A percentile compares a stretch with the other conserved stretches of the same genome.
These are phyloP conservation scores for Antitrichia curtipendula DNA, from an alignment of 225 moss, liverwort and hornwort genomes.

Conservation along the genomic window DNA sequence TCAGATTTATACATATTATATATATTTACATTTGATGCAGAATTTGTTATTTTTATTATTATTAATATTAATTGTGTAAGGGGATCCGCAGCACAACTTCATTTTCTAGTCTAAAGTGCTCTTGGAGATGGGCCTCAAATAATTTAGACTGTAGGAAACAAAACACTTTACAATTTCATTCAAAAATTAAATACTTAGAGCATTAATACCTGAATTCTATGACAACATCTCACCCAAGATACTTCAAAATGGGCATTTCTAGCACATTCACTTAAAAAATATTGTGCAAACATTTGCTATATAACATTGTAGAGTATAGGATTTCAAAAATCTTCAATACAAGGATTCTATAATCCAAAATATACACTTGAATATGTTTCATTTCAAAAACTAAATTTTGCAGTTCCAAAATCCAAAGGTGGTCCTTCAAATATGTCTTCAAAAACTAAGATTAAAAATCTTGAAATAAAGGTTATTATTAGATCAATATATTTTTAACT, in stretches of 20 bases:
- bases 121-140: background rate
- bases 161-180: background rate
- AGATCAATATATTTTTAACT: background rate
- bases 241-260: background rate
- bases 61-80: background rate
- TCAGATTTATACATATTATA: background rate
- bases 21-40: background rate
- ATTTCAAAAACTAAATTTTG: background rate
- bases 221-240: accelerated
- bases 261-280: background rate
- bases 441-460: background rate
- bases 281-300: background rate
- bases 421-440: background rate
- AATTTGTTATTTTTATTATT: no score
- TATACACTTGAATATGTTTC: background rate
- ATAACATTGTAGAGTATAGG: background rate
- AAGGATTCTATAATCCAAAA: background rate
- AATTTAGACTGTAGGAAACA: background rate
- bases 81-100: background rate
- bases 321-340: background rate
- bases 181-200: background rate
- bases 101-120: background rate
- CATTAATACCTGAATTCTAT: background rate
- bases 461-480: background rate
- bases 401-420: no score